Evolutionary conservation across 202 grass and related monocot genomes (phyloP).

Genomic region (Panicum virgatum): DNA sequence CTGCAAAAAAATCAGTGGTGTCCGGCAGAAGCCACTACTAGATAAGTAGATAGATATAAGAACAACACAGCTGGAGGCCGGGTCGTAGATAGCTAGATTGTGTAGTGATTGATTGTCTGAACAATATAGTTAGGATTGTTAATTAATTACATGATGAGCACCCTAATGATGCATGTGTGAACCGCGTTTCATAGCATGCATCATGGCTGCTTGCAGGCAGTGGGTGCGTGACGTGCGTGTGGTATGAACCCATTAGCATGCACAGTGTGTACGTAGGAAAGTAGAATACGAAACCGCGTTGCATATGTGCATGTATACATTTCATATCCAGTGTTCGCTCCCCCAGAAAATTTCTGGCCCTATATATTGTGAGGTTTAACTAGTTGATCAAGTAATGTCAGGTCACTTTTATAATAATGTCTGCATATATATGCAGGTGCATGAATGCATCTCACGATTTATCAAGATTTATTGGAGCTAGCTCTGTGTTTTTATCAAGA

Average conservation of each 20-base stretch:
- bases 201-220: background rate
- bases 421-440: background rate
- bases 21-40: constrained; percentile 1
- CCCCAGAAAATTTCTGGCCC: background rate
- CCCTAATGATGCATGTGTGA: constrained; percentile 16
- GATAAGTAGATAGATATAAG: too few relatives aligned
- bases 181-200: constrained; percentile 4
- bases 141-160: background rate
- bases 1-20: background rate
- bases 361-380: background rate
- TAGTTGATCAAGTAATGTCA: background rate
- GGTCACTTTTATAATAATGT: background rate
- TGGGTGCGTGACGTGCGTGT: background rate
- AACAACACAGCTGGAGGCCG: background rate
- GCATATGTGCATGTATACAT: background rate
- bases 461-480: background rate
- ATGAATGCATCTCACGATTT: too few relatives aligned
- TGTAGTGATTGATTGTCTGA: background rate
- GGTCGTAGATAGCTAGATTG: background rate
- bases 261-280: constrained; percentile 31
- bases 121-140: background rate
- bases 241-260: constrained; percentile 30
- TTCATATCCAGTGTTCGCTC: background rate
- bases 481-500: background rate
- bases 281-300: constrained; percentile 30